phyloP scores from a whole-genome alignment of 139 green algal species.

The Eudorina sp. region DNA sequence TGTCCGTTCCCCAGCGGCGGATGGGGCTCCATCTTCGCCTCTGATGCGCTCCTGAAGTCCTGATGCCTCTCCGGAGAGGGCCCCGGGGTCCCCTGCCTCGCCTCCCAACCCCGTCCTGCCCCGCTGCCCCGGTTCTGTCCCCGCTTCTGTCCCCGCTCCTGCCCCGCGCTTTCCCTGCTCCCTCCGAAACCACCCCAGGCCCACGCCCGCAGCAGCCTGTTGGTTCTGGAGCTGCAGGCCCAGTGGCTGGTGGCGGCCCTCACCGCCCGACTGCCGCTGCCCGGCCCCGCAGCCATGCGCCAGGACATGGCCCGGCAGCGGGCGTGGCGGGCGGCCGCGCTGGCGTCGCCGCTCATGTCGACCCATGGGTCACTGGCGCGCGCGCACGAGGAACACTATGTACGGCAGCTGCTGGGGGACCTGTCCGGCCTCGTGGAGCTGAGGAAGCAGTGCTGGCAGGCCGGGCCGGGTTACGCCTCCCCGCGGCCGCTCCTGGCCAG shows the following conservation, averaged over 20 bases:
- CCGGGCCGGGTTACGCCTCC: neutral
- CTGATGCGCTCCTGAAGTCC: too few relatives aligned
- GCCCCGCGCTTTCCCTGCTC: neutral
- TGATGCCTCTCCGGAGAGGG: too few relatives aligned
- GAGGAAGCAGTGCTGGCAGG: neutral
- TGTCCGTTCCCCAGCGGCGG: too few relatives aligned
- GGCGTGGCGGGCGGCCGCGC: neutral
- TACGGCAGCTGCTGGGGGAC: constrained; percentile 17
- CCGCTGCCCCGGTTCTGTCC: neutral
- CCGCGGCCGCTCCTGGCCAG: neutral
- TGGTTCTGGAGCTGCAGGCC: constrained; percentile 38
- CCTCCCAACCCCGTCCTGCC: neutral
- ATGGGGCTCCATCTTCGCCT: too few relatives aligned
- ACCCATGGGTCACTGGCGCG: neutral
- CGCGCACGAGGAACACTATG: neutral
- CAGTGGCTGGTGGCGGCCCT: constrained; percentile 42
- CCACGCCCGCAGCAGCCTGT: neutral
- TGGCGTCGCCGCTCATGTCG: constrained; percentile 10
- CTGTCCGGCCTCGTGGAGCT: neutral
- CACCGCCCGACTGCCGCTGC: neutral
- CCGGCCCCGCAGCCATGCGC: neutral
- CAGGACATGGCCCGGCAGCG: neutral
- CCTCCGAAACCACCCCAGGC: neutral
- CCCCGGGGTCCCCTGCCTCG: neutral
- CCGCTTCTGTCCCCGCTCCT: neutral